These are phyloP conservation scores for Paramecium octaurelia DNA, from an alignment of 73 alveolate genomes.

Conservation along the genomic window DNA sequence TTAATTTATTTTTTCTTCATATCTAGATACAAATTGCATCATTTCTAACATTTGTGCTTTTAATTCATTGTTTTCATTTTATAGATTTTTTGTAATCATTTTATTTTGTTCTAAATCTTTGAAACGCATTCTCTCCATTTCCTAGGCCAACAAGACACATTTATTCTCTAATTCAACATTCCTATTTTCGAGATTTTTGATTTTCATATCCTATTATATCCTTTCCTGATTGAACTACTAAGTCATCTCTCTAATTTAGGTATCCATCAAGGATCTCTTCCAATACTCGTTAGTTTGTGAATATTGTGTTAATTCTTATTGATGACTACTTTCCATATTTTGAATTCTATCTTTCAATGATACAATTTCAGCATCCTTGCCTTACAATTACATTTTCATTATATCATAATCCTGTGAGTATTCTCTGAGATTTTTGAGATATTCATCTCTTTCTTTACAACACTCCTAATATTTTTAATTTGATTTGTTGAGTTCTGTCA, in stretches of 20 bases:
- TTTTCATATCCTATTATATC: neutral
- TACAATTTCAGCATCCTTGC: neutral
- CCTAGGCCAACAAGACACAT: neutral
- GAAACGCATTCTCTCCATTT: conserved; percentile 4
- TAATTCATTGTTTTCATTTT: neutral
- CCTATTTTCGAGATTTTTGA: neutral
- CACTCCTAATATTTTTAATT: conserved; percentile 9
- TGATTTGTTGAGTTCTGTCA: neutral
- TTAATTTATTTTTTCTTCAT: neutral
- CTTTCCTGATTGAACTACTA: neutral
- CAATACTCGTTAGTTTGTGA: neutral
- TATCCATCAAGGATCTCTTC: conserved; percentile 25
- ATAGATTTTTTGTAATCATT: neutral
- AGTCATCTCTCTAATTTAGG: neutral
- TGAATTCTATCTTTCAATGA: conserved; percentile 12
- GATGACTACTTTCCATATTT: neutral
- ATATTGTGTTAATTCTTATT: neutral
- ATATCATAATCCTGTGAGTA: neutral
- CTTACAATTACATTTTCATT: neutral
- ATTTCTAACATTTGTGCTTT: neutral
- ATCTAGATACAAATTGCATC: neutral
- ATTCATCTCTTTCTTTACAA: conserved; percentile 14
- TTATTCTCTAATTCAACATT: conserved; percentile 26
- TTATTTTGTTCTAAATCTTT: neutral
- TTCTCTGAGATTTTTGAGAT: neutral